A percentile compares a stretch with the other conserved stretches of the same genome.
Conservation (phyloP, 75 land plant genomes). For the Gnetum montanum region DNA sequence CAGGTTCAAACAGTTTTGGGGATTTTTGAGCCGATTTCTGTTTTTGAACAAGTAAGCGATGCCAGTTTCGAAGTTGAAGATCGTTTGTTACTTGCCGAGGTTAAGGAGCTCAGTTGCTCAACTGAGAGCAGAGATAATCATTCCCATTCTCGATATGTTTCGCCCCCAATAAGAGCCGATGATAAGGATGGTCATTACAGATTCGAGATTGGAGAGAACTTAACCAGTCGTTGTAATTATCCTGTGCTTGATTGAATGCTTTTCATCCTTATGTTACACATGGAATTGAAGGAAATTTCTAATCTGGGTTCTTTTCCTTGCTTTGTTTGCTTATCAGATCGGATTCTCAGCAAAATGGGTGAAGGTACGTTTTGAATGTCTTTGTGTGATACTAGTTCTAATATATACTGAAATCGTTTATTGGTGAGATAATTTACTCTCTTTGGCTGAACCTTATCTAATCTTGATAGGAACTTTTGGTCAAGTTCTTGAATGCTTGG, state of each 20-base stretch:
- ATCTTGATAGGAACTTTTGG: conserved; percentile 70
- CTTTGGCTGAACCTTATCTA: no score
- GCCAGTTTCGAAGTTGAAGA: no score
- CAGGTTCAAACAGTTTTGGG: no score
- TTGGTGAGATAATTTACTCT: no score
- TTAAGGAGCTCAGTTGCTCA: no score
- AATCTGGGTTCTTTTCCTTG: background rate
- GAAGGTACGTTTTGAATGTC: conserved; percentile 47
- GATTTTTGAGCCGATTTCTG: no score
- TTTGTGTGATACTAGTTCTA: background rate
- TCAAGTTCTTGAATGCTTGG: conserved; percentile 76
- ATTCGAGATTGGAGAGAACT: conserved; percentile 89
- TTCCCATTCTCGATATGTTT: conserved; percentile 45
- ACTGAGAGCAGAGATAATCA: no score
- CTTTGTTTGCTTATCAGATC: conserved; percentile 38
- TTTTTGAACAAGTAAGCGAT: no score
- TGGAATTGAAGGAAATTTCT: conserved; percentile 2
- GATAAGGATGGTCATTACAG: conserved; percentile 95
- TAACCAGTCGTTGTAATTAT: conserved; percentile 85
- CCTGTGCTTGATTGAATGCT: background rate
- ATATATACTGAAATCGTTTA: background rate
- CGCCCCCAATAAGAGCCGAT: conserved; percentile 87
- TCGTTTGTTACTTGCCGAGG: no score
- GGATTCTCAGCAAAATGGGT: conserved; percentile 88
- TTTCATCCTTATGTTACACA: background rate